Evolutionary conservation across 148 eudicot species (phyloP), one percentile per base, ranked within the genome.

Genomic region (Vaccinium myrtillus): DNA sequence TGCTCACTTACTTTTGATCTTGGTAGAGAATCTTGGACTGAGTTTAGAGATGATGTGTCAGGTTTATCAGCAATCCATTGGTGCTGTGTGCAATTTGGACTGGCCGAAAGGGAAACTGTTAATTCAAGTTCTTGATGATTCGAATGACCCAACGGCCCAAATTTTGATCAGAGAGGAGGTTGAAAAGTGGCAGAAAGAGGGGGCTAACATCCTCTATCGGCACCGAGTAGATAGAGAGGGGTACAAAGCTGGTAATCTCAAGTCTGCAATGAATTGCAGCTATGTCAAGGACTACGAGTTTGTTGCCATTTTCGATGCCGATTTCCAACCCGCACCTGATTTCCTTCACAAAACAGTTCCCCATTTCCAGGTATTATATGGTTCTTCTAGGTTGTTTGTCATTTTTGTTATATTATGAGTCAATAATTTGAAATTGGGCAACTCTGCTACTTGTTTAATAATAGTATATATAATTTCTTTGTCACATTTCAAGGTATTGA

Each of bases 61-160:
- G 99, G 99, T 97, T 84, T 97, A 97, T 89, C 98, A 94, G 87
- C 99, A 97, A 86, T 94, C 98, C 46, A 97, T 97, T 65, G 98
- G 86, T 39, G 99, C 99, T 30, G 99, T 95, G 55, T 97, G 99
- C 85, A 90, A 84, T 80, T 87, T 97, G 83, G 96, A 97, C n/a
- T 97, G 99, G 99, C 99, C 99, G 0, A 93, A 97, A 81, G 87
- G 90, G 39, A 97, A 87, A 83, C 6, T 97, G 77, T 86, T 97
- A 32, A 94, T 97, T 19, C 99, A 97, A 87, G 80, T 97, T 30
- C 82, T 97, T 85, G 99, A 97, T 85, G 99, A 97, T 90, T 97
- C 99, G 3, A 92, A 90, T 87, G 98, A 97, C 81, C 98, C 96
- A 0, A 91, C 92, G 0, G 88, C 96, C 1, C 98, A 94, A 87